Base-by-base conservation (phyloP, 2,329 filamentous ascomycete genomes). In the Epichloe coenophiala region DNA sequence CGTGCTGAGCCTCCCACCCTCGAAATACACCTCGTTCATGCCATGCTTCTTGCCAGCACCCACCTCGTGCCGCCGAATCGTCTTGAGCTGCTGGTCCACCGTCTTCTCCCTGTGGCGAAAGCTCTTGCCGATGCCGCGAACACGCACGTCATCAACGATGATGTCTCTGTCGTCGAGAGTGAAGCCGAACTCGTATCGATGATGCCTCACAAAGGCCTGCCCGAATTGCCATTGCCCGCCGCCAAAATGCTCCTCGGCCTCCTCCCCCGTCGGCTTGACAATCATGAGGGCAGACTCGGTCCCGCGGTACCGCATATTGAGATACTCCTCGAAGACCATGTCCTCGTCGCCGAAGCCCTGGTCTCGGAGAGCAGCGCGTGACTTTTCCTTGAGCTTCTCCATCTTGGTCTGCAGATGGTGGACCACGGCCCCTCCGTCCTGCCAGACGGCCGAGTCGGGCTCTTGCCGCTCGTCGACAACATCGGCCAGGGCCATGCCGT, bases 251-350 rank as follows among this genome's bases (percentile, higher is more conserved):
- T 75, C 73, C 53, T 79, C 68, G 0, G 74, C 74, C 51, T 87
- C 82, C 47, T 81, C 76, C 38, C 38, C 75, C 68, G 67, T 76
- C 0, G 89, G 88, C 65, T 84, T 88, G 56, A 93, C 70, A 45
- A 95, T 80, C 89, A 95, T 96, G 41, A 95, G 74, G 1, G 89
- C 87, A 7, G 88, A 94, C 63, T 95, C 89, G 0, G 89, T 95
- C 11, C 89, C 89, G 37, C 88, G 80, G 61, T 95, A 95, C 51
- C 90, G 76, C 83, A 96, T 89, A 63, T 96, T 95, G 51, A 97
- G 78, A 61, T 95, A 96, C 62, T 95, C 86, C 63, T 95, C 89
- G 60, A 91, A 95, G 0, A 82, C 75, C 23, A 95, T 86, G 35
- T 87, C 80, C 5, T 77, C 69, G 43, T 86, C 78, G 1, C 75